Evolutionary conservation across 257 asterid genomes (phyloP), one percentile per base, ranked within the genome.

Genomic region (Nicotiana knightiana): DNA sequence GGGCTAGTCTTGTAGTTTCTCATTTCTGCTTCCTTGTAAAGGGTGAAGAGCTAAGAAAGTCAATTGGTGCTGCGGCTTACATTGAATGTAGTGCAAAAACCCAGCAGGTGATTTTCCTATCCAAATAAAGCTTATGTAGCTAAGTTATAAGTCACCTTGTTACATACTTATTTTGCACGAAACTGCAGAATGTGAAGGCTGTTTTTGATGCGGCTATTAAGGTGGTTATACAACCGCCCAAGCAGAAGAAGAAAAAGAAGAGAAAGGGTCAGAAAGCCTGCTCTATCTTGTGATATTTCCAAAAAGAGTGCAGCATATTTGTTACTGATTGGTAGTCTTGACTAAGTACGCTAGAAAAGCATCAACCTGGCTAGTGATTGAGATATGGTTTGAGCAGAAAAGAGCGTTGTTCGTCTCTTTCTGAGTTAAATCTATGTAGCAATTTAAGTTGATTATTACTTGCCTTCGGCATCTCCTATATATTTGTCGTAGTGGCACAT

Each of bases 21-120:
- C 82, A 63, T 76, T 77, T 81, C 48, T 54, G 53, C 82, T 30
- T 30, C 73, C 70, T 48, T 79, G 81, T 81, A 65, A 86, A 95
- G 98, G 98, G 98, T 28, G 98, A 90, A 83, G 97, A 93, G 90
- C 93, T 95, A 73, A 93, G 81, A 90, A 93, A 90, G 88, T 51
- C 86, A 87, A 93, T 92, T 83, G 95, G 97, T 26, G 98, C 97
- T 53, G 81, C 91, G 64, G 90, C 95, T 59, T 95, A 92, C 85
- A 83, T 95, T 32, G 98, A 95, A 85, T 95, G 98, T 51, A 93
- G 97, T 84, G 92, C 97, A 4, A 93, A 92, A 87, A 87, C 97
- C 6, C 97, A 92, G 81, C 97, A 92, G 97, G 97, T 90, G 21
- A 77, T n/a, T 62, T 37, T 48, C 28, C 37, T 39, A 24, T 78